Percentiles rank a stretch among this genome's conserved stretches.
Evolutionary conservation across 2,329 filamentous ascomycete genomes (phyloP).

Genomic region (Arthroderma sp.): DNA sequence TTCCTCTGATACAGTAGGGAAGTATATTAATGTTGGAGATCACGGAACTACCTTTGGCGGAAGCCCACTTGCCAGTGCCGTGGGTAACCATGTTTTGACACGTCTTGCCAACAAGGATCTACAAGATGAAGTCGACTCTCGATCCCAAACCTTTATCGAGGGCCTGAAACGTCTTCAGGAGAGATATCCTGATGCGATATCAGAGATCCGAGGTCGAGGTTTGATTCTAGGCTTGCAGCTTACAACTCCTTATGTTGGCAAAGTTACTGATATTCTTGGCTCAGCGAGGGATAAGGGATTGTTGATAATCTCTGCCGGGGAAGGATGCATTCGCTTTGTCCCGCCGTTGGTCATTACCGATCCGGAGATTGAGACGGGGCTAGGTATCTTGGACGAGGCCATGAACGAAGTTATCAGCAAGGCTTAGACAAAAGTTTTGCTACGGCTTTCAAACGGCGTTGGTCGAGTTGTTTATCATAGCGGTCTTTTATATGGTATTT

Average conservation of each 20-base stretch:
- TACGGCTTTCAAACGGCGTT: background rate
- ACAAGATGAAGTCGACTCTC: constrained; percentile 56
- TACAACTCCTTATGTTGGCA: constrained; percentile 49
- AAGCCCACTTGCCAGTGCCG: constrained; percentile 71
- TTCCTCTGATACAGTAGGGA: constrained; percentile 50
- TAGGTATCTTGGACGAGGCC: constrained; percentile 61
- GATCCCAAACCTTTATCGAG: constrained; percentile 48
- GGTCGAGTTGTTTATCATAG: background rate
- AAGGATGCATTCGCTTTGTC: constrained; percentile 84
- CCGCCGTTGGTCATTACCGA: constrained; percentile 72
- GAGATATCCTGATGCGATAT: constrained; percentile 58
- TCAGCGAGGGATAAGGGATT: constrained; percentile 79
- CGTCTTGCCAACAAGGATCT: constrained; percentile 61
- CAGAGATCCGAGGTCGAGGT: constrained; percentile 69
- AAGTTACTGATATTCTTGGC: constrained; percentile 52
- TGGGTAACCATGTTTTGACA: constrained; percentile 75
- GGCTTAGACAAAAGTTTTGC: background rate
- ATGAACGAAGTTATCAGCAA: constrained; percentile 29
- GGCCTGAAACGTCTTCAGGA: constrained; percentile 47
- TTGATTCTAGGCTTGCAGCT: constrained; percentile 82
- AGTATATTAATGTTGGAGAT: constrained; percentile 62
- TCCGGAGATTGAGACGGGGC: constrained; percentile 64
- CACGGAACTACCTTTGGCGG: constrained; percentile 92
- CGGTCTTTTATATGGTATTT: background rate
- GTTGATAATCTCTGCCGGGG: constrained; percentile 82